These are phyloP conservation scores for Ogataea pilisensis DNA, from an alignment of 805 yeast genomes.

Conservation along the genomic window DNA sequence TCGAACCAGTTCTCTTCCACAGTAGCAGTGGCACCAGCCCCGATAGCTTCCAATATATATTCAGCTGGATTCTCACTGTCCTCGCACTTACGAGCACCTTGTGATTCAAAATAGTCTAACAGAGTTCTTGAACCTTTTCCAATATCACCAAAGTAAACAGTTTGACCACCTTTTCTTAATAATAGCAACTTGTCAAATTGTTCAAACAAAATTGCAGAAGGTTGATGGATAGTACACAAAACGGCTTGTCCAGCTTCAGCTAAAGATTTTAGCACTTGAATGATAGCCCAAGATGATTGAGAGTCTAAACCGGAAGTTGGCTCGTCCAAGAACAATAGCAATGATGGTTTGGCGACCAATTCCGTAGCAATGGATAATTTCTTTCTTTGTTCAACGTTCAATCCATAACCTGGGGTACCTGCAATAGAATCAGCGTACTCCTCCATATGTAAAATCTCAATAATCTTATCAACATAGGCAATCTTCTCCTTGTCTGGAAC, in stretches of 20 bases:
- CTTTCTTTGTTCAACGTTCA: constrained; percentile 53
- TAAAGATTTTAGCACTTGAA: constrained; percentile 44
- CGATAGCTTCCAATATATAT: constrained; percentile 68
- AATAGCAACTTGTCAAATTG: constrained; percentile 41
- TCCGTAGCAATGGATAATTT: constrained; percentile 53
- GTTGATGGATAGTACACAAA: constrained; percentile 54
- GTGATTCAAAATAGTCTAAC: constrained; percentile 42
- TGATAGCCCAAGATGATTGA: constrained; percentile 56
- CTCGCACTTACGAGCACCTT: constrained; percentile 65
- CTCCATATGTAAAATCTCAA: constrained; percentile 38
- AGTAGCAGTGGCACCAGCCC: constrained; percentile 75
- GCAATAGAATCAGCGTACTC: constrained; percentile 49
- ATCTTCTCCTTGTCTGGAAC: constrained; percentile 40
- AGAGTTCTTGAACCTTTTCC: constrained; percentile 41
- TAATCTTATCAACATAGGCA: constrained; percentile 40
- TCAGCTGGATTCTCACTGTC: constrained; percentile 69
- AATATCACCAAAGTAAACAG: constrained; percentile 52
- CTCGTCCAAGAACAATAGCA: constrained; percentile 53
- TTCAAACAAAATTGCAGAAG: constrained; percentile 43
- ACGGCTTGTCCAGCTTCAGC: constrained; percentile 55
- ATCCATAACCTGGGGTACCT: constrained; percentile 43
- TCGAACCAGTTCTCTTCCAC: constrained; percentile 58
- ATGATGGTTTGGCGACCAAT: constrained; percentile 50
- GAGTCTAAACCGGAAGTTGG: constrained; percentile 61
- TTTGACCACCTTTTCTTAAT: constrained; percentile 48